Base-by-base conservation (phyloP, 495 filamentous ascomycete genomes). In the Evernia prunastri region DNA sequence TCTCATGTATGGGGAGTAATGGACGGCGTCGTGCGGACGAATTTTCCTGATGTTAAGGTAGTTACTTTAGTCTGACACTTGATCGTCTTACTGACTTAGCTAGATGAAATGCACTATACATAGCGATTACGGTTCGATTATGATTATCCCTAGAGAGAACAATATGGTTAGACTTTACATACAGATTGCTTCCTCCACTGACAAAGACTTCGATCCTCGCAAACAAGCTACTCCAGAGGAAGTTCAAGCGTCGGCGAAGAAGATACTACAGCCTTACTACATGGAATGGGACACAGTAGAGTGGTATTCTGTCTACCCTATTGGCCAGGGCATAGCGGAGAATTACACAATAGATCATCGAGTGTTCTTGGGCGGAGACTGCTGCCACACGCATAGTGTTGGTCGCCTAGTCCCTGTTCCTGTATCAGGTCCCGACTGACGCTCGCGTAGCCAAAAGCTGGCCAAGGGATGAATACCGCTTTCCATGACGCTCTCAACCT, bases 81-180 rank as follows among this genome's bases (percentile, higher is more conserved):
- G 31, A 57, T 36, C 3, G 37, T 18, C n/a, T n/a, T 11, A 36
- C 63, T 73, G 43, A 70, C 58, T 31, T 57, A 31, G 25, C 59
- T 65, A 92, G 91, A 93, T 92, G 81, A 96, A 96, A 83, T 95
- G 91, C 75, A 95, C 88, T 1, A 83, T 86, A 61, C 80, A 82
- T 43, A 81, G 80, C 11, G 69, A 77, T 23, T 71, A 74, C 1
- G 89, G 88, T 12, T 86, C 81, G 39, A 71, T 92, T 57, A 81
- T 92, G 78, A 79, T 89, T 35, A 88, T 92, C 39, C 89, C 89
- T 1, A 81, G 89, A 25, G 87, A 90, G 63, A 85, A 85, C 65
- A 86, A 87, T 73, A 79, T 89, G 70, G 87, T 90, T 49, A 85
- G 88, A 23, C 74, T 92, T 9, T 92, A 91, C 69, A 88, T 90